Percentiles rank a stretch among this genome's conserved stretches.
phyloP scores from a whole-genome alignment of 345 rosid species.

The Lepidium sativum region DNA sequence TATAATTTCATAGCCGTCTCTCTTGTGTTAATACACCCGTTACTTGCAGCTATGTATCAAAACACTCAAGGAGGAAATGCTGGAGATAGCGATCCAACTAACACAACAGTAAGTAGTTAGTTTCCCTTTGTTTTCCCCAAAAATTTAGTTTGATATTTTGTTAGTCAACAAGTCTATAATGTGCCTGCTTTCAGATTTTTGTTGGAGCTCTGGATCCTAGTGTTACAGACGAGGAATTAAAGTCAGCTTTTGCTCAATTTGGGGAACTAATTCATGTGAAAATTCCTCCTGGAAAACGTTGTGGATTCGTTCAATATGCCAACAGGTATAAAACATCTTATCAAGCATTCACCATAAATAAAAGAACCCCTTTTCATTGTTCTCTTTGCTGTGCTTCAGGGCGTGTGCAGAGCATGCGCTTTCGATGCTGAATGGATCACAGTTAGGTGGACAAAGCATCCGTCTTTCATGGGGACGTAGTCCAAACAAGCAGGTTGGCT shows the following conservation, averaged over 20 bases:
- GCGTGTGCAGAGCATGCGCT: constrained; percentile 81
- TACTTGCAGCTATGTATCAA: constrained; percentile 71
- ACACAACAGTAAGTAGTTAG: constrained; percentile 78
- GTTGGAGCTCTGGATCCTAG: constrained; percentile 86
- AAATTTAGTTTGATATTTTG: not conserved
- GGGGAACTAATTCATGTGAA: constrained; percentile 92
- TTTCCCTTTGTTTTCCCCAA: constrained; percentile 1
- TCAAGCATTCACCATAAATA: not conserved
- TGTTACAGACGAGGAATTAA: constrained; percentile 71
- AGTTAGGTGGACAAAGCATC: constrained; percentile 74
- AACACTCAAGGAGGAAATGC: constrained; percentile 56
- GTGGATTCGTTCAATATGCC: constrained; percentile 96
- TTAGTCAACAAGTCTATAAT: constrained; percentile 9
- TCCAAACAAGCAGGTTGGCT: constrained; percentile 78
- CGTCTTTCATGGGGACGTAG: constrained; percentile 98
- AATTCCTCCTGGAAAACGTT: constrained; percentile 92
- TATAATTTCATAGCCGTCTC: not conserved
- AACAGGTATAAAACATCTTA: constrained; percentile 39
- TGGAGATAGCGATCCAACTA: constrained; percentile 90
- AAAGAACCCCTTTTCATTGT: not conserved
- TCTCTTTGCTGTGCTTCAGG: constrained; percentile 27
- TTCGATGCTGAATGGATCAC: constrained; percentile 58
- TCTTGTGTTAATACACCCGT: not conserved
- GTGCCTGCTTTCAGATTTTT: constrained; percentile 51
- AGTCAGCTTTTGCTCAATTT: constrained; percentile 64